Conservation (phyloP, 495 filamentous ascomycete species). For the Neurospora sp. region DNA sequence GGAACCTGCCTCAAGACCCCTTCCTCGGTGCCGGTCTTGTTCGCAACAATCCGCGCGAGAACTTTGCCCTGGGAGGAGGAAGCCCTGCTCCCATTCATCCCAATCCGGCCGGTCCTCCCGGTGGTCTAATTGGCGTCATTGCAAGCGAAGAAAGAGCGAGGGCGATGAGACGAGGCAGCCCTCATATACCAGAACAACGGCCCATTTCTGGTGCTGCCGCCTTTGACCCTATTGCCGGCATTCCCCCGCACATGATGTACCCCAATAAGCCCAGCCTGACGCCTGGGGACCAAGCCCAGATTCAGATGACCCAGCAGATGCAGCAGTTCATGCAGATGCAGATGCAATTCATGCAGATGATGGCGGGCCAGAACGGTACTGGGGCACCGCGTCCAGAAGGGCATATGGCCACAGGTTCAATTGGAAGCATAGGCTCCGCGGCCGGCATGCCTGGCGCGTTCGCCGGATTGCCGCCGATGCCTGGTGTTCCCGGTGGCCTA, state of each 20-base stretch:
- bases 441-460: conserved; percentile 4
- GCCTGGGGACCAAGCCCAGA: conserved; percentile 63
- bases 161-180: conserved; percentile 70
- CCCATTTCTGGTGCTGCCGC: conserved; percentile 21
- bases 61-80: conserved; percentile 58
- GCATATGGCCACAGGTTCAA: conserved; percentile 23
- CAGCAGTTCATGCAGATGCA: conserved; percentile 86
- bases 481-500: conserved; percentile 5
- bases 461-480: conserved; percentile 9
- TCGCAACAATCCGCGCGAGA: conserved; percentile 64
- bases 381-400: conserved; percentile 24
- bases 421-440: conserved; percentile 18
- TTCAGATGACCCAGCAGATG: conserved; percentile 85
- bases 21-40: conserved; percentile 78
- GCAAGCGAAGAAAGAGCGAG: conserved; percentile 70
- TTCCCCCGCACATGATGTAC: conserved; percentile 41
- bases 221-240: conserved; percentile 35
- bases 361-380: conserved; percentile 34
- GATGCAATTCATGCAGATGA: conserved; percentile 86
- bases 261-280: conserved; percentile 33
- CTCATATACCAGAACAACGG: conserved; percentile 39
- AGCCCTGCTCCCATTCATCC: conserved; percentile 33
- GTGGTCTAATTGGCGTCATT: conserved; percentile 86
- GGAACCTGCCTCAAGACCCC: conserved; percentile 78
- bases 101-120: conserved; percentile 32